Percentiles rank a stretch among this genome's conserved stretches.
phyloP scores from a whole-genome alignment of 495 filamentous ascomycete species.

The Arthonia radiata region DNA sequence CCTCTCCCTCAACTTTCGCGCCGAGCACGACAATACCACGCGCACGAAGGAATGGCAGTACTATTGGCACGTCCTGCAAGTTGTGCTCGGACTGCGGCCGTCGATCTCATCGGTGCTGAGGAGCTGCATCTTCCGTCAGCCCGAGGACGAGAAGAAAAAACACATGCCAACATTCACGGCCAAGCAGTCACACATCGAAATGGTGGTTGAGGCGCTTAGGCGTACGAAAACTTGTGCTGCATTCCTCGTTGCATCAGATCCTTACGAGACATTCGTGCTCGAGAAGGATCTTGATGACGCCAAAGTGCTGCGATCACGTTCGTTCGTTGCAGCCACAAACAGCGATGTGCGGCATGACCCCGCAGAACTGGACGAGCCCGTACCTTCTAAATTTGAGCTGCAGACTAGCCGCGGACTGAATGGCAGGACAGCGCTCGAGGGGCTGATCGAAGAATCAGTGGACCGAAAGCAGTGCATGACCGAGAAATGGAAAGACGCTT shows the following conservation, averaged over 20 bases:
- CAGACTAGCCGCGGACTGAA: slow-evolving; percentile 6
- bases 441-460: slow-evolving; percentile 6
- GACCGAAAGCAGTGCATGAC: slow-evolving; percentile 5
- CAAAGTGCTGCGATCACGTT: slow-evolving; percentile 12
- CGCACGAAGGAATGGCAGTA: too few relatives aligned
- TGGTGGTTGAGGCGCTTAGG: slow-evolving; percentile 13
- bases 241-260: slow-evolving; percentile 32
- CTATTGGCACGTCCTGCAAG: slow-evolving; percentile 24
- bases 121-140: slow-evolving; percentile 14
- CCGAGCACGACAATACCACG: slow-evolving; percentile 22
- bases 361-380: slow-evolving; percentile 4
- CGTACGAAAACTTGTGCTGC: slow-evolving; percentile 23
- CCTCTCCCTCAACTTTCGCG: slow-evolving; percentile 38
- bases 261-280: slow-evolving; percentile 18
- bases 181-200: slow-evolving; percentile 1
- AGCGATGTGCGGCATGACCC: slow-evolving; percentile 17
- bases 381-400: slow-evolving; percentile 4
- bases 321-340: slow-evolving; percentile 34
- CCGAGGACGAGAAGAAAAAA: background rate
- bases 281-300: slow-evolving; percentile 32
- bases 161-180: slow-evolving; percentile 6
- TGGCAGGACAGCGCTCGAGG: slow-evolving; percentile 9
- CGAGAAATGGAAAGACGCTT: slow-evolving; percentile 4
- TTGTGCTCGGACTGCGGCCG: slow-evolving; percentile 29
- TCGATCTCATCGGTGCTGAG: slow-evolving; percentile 30